These are phyloP conservation scores for Tricholoma sp. DNA, from an alignment of 768 basidiomycete species.

Conservation along the genomic window DNA sequence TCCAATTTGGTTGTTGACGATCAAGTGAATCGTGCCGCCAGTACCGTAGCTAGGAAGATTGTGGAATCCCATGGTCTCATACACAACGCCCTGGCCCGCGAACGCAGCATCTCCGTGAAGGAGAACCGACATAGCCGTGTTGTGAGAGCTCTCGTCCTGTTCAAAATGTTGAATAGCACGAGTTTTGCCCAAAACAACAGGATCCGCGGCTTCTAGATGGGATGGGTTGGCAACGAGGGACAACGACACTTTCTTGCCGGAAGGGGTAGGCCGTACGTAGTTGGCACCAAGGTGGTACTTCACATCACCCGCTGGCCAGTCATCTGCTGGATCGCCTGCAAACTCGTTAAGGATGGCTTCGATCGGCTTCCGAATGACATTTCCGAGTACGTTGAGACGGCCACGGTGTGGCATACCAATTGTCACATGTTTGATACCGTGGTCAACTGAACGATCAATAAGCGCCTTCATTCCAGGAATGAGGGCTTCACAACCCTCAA, in stretches of 20 bases:
- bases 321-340: constrained; percentile 65
- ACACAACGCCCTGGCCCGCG: constrained; percentile 96
- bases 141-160: constrained; percentile 72
- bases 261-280: constrained; percentile 96
- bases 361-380: constrained; percentile 97
- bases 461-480: constrained; percentile 99
- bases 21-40: constrained; percentile 96
- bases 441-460: constrained; percentile 96
- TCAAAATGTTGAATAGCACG: constrained; percentile 95
- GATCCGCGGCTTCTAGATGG: constrained; percentile 95
- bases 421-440: constrained; percentile 92
- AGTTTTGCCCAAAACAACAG: constrained; percentile 99
- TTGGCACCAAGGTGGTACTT: constrained; percentile 99
- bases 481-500: constrained; percentile 96
- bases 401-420: constrained; percentile 99
- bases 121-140: constrained; percentile 89
- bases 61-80: constrained; percentile 99
- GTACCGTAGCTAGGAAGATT: constrained; percentile 94
- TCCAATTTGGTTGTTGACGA: constrained; percentile 99
- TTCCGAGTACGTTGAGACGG: constrained; percentile 94
- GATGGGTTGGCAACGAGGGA: constrained; percentile 99
- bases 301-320: constrained; percentile 91
- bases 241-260: constrained; percentile 94
- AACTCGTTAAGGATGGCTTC: constrained; percentile 99
- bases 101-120: constrained; percentile 99